These are phyloP conservation scores for Luffa acutangula DNA, from an alignment of 306 rosid genomes.

Conservation along the genomic window DNA sequence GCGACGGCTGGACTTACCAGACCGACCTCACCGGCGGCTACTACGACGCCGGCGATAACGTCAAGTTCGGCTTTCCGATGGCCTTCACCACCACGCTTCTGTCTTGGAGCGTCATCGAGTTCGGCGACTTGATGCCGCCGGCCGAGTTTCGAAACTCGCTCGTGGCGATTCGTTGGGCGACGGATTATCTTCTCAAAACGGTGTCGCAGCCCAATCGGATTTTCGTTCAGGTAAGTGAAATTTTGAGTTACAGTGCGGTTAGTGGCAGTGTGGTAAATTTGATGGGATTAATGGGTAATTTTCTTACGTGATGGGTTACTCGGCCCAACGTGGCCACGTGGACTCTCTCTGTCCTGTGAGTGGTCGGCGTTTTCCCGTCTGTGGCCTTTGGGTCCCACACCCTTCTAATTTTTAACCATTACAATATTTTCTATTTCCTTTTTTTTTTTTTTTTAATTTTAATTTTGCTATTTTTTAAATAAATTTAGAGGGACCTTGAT, in stretches of 20 bases:
- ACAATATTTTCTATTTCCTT: background rate
- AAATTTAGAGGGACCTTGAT: background rate
- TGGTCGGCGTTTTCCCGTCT: background rate
- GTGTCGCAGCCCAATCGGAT: constrained; percentile 71
- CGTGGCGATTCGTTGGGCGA: constrained; percentile 73
- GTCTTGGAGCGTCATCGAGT: constrained; percentile 90
- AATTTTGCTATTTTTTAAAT: background rate
- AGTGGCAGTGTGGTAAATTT: background rate
- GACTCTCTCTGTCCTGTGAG: background rate
- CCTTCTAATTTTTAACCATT: background rate
- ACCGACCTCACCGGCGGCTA: constrained; percentile 81
- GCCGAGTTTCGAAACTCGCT: constrained; percentile 40
- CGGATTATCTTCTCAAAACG: constrained; percentile 79
- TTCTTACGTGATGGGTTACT: background rate
- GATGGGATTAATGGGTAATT: background rate
- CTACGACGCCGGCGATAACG: constrained; percentile 92
- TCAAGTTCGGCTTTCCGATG: constrained; percentile 88
- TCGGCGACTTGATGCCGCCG: constrained; percentile 74
- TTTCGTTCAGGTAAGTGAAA: constrained; percentile 58
- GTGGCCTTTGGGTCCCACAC: background rate
- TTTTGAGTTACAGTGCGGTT: background rate
- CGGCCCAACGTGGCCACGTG: background rate
- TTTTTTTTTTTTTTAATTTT: too few relatives aligned
- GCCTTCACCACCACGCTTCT: constrained; percentile 87
- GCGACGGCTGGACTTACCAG: constrained; percentile 67